These are phyloP conservation scores for Apium graveolens DNA, from an alignment of 129 eudicot species.

Conservation along the genomic window DNA sequence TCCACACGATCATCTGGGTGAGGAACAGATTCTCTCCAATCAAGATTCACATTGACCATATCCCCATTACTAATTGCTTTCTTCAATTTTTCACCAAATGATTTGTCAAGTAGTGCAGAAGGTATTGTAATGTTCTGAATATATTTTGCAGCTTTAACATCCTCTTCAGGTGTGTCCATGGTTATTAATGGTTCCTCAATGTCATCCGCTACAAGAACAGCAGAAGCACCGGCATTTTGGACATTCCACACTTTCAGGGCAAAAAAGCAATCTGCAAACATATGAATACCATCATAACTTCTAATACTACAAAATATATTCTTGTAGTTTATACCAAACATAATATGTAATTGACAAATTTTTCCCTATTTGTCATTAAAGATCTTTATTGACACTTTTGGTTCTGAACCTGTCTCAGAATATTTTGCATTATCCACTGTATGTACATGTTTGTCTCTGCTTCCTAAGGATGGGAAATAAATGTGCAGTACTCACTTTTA, in stretches of 20 bases:
- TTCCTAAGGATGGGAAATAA: background rate
- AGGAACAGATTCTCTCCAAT: slow-evolving; percentile 33
- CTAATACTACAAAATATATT: background rate
- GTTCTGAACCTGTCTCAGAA: background rate
- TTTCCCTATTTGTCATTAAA: background rate
- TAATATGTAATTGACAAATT: background rate
- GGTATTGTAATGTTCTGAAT: slow-evolving; percentile 27
- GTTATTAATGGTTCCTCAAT: slow-evolving; percentile 20
- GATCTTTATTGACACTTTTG: background rate
- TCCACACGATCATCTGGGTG: slow-evolving; percentile 34
- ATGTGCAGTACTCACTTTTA: background rate
- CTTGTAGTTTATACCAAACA: background rate
- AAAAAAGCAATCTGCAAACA: slow-evolving; percentile 25
- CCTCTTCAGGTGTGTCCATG: slow-evolving; percentile 26
- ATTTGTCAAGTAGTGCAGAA: slow-evolving; percentile 20
- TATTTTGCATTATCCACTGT: background rate
- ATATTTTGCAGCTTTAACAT: slow-evolving; percentile 12
- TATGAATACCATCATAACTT: background rate
- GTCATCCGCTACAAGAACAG: slow-evolving; percentile 30
- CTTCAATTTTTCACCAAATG: slow-evolving; percentile 20
- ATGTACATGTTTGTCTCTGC: background rate
- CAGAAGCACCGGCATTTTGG: slow-evolving; percentile 29
- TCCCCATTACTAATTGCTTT: slow-evolving; percentile 20
- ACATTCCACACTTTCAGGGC: slow-evolving; percentile 29
- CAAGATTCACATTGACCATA: slow-evolving; percentile 30